Percentiles rank a stretch among this genome's conserved stretches.
phyloP scores from a whole-genome alignment of 352 stramenopile species.

The Pythium utonaiense region DNA sequence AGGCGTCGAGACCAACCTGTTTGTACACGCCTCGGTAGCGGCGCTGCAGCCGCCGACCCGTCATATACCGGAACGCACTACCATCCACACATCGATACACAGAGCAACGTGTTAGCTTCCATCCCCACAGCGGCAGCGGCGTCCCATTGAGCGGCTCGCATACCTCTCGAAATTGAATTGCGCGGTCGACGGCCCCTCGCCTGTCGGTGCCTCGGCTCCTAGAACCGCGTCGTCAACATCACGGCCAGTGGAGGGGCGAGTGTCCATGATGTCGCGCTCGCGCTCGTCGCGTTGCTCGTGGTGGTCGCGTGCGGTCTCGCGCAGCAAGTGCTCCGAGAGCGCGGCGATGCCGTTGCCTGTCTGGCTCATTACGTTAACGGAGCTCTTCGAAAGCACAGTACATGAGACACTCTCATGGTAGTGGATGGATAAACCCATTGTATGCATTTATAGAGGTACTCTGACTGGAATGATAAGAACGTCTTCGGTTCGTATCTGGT shows the following conservation, averaged over 20 bases:
- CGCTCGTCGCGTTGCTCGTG: neutral
- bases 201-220: conserved; percentile 1
- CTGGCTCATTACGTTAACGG: too few relatives aligned
- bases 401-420: neutral
- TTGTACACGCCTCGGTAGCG: conserved; percentile 40
- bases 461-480: neutral
- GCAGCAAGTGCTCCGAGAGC: conserved; percentile 6
- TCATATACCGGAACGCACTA: conserved; percentile 41
- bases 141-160: neutral
- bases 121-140: too few relatives aligned
- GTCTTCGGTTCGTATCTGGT: too few relatives aligned
- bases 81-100: neutral
- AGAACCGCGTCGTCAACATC: too few relatives aligned
- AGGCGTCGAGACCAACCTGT: conserved; percentile 29
- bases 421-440: too few relatives aligned
- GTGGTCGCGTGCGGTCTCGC: neutral
- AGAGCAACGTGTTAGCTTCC: too few relatives aligned
- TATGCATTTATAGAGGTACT: too few relatives aligned
- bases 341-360: conserved; percentile 7
- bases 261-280: neutral
- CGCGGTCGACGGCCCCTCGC: too few relatives aligned
- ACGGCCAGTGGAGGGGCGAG: too few relatives aligned
- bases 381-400: neutral
- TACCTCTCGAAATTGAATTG: conserved; percentile 45
- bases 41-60: conserved; percentile 30